These are phyloP conservation scores for Claviceps lovelessii DNA, from an alignment of 2,329 filamentous ascomycete species.

Conservation along the genomic window DNA sequence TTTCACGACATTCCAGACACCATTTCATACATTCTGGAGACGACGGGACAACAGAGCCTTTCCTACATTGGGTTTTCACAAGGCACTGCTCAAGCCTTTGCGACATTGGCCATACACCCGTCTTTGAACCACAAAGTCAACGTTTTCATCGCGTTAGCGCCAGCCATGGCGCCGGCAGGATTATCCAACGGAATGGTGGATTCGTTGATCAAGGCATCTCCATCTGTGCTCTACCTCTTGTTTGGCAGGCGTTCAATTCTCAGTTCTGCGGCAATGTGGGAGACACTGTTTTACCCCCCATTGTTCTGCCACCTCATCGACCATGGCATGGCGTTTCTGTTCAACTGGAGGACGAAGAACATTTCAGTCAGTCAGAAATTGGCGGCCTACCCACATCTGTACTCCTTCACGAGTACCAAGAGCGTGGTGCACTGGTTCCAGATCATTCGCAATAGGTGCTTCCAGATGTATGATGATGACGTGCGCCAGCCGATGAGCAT, in stretches of 20 bases:
- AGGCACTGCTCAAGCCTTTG: conserved; percentile 92
- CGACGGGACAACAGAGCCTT: conserved; percentile 67
- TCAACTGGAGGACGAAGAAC: conserved; percentile 77
- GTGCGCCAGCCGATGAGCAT: conserved; percentile 63
- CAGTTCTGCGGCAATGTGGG: conserved; percentile 91
- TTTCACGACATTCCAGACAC: conserved; percentile 95
- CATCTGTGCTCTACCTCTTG: conserved; percentile 78
- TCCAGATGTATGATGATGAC: conserved; percentile 98
- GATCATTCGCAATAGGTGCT: conserved; percentile 88
- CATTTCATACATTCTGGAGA: conserved; percentile 78
- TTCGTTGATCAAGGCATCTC: conserved; percentile 83
- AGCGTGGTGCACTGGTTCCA: conserved; percentile 99
- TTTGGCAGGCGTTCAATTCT: conserved; percentile 88
- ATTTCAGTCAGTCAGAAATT: conserved; percentile 81
- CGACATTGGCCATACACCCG: conserved; percentile 81
- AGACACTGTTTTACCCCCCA: conserved; percentile 84
- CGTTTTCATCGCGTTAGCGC: conserved; percentile 89
- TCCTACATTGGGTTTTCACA: conserved; percentile 97
- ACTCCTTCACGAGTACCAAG: conserved; percentile 94
- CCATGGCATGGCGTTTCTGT: conserved; percentile 64
- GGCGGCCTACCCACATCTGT: conserved; percentile 87
- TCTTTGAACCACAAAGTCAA: conserved; percentile 85
- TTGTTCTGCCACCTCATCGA: conserved; percentile 86
- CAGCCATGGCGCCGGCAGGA: conserved; percentile 90
- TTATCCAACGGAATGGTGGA: conserved; percentile 83